Evolutionary conservation across 371 early-diverging fungal genomes (phyloP), one percentile per base, ranked within the genome.

Genomic region (Actinomortierella ambigua): DNA sequence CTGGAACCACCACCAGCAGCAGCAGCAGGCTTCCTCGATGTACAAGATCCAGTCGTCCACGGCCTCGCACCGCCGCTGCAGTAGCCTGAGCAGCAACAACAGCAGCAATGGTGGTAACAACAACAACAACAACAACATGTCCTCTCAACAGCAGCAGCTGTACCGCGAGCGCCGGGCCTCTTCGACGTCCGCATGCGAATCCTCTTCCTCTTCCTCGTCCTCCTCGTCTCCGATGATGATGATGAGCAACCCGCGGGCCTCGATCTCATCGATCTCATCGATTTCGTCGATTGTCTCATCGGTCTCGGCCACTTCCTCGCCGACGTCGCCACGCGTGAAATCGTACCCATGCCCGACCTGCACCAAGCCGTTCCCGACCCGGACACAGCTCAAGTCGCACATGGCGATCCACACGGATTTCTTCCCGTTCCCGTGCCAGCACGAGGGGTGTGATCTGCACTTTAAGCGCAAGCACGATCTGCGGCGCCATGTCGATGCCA

Each of bases 391-490:
- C 54, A 73, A 73, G 50, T 66, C 67, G 1, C 73, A 73, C 48
- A 73, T 73, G 63, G 73, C 73, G 34, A 73, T 73, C 50, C 73
- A 73, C 27, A 29, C 53, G 3, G 73, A 73, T 15, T 41, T 59
- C 22, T 73, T 73, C 26, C 73, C 73, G 7, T 73, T 66, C 51
- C 73, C 73, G 2, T 73, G 73, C 23, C 57, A 59, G 29, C 66
- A 63, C 39, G 44, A 59, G 1, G 67, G 67, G 0, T 73, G 73
- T 18, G 73, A 73, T 47, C 49, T 73, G 5, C 73, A 73, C 39
- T 73, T 73, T 48, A 73, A 73, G 47, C 66, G 73, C 14, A 73
- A 73, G 22, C 73, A 73, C 34, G 73, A 73, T 63, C 47, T 73
- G 53, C 53, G 73, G 24, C 46, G 73, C n/a, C 73, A 73, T 63